Evolutionary conservation across 2,329 filamentous ascomycete species (phyloP), one percentile per base, ranked within the genome.

Genomic region (Aspergillus flavus): DNA sequence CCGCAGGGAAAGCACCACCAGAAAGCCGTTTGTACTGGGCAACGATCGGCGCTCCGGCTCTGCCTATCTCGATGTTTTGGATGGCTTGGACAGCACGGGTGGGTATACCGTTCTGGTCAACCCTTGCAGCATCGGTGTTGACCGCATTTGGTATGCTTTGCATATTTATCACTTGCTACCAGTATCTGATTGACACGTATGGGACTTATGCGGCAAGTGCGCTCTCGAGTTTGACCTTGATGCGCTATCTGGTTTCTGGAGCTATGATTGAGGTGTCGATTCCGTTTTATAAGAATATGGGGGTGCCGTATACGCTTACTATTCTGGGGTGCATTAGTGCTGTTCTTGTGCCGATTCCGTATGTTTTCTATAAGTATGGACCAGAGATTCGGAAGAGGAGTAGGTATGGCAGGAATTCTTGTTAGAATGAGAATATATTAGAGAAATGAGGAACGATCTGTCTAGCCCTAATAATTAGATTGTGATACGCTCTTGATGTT

Each of bases 181-280:
- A 84, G 75, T 88, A 88, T 68, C 82, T 88, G 59, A 87, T 87
- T 61, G 85, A 87, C 66, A 79, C 78, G 10, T 88, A 87, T 67
- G 83, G 83, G 52, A 78, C 78, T 6, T 85, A 85, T 63, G 80
- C 84, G 0, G 85, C 83, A 1, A 80, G 76, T 4, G 83, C 82
- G 0, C 72, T 85, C 34, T 80, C 80, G 0, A 74, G 80, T 48
- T 71, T 81, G 41, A 81, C 81, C 0, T 71, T 83, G 11, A 76
- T 75, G 1, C 75, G 82, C 4, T 82, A 82, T 62, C 68, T 74
- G n/a, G 73, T 71, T 19, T 75, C 77, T 1, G 79, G 80, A 1
- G 79, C 73, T 0, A 78, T 82, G 75, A 72, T 74, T 0, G 68
- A 75, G 34, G 76, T 72, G 7, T 72, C 71, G 0, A 71, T 75